Evolutionary conservation across 1,139 yeast species (phyloP).

Genomic region (Arxiozyma slooffiae): DNA sequence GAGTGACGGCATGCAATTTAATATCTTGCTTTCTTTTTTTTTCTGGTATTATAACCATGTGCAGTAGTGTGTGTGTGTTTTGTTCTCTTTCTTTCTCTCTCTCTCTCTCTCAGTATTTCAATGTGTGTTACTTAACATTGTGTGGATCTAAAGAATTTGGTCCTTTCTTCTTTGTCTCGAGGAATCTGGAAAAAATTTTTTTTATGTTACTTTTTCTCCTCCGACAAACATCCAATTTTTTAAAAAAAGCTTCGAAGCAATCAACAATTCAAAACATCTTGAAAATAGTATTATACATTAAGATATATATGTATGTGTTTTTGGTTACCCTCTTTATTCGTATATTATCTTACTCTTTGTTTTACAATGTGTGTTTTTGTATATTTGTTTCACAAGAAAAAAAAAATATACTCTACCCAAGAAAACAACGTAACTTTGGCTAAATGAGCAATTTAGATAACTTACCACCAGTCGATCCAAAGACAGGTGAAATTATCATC

Average conservation of each 20-base stretch:
- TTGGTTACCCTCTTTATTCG: too few relatives aligned
- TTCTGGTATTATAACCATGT: too few relatives aligned
- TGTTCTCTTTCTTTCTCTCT: too few relatives aligned
- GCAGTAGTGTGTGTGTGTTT: too few relatives aligned
- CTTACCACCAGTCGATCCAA: conserved; percentile 31
- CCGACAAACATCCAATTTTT: conserved; percentile 2
- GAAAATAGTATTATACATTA: too few relatives aligned
- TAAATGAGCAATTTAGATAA: conserved; percentile 26
- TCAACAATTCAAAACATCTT: background rate
- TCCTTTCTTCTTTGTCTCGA: background rate
- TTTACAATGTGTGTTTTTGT: background rate
- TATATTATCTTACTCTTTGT: too few relatives aligned
- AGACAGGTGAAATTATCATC: conserved; percentile 31
- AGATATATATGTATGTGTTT: background rate
- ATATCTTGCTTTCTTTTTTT: too few relatives aligned
- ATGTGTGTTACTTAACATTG: too few relatives aligned
- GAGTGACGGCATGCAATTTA: too few relatives aligned
- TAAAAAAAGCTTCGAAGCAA: background rate
- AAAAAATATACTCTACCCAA: background rate
- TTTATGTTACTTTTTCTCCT: background rate
- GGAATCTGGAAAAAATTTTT: background rate
- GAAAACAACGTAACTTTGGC: background rate
- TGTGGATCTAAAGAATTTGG: background rate
- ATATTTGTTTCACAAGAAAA: background rate
- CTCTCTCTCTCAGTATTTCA: too few relatives aligned